These are phyloP conservation scores for Fusarium acutatum DNA, from an alignment of 2,329 filamentous ascomycete species.

Conservation along the genomic window DNA sequence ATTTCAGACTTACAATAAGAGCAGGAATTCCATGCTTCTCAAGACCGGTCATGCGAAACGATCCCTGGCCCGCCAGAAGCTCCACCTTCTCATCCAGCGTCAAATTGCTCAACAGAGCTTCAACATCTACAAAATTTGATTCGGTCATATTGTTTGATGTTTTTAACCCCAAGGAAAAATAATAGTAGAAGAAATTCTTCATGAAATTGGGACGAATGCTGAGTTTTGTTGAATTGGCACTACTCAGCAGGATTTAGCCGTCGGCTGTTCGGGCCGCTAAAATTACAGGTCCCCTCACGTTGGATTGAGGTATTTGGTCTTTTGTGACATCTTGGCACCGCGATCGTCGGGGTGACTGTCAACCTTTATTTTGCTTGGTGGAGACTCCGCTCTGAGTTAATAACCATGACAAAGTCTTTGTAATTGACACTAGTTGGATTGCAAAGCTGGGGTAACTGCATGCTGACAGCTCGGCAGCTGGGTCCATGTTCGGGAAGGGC, in stretches of 20 bases:
- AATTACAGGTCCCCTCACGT: background rate
- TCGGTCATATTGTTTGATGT: slow-evolving; percentile 18
- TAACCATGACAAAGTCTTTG: background rate
- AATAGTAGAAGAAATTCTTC: background rate
- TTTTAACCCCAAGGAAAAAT: no score
- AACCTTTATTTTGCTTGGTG: background rate
- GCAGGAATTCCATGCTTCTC: slow-evolving; percentile 16
- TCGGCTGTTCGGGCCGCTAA: slow-evolving; percentile 26
- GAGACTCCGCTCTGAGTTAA: background rate
- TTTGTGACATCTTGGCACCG: slow-evolving; percentile 9
- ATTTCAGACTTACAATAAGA: slow-evolving; percentile 20
- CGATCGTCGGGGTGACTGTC: background rate
- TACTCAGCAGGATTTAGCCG: slow-evolving; percentile 15
- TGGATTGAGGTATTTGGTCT: background rate
- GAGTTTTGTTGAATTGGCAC: background rate
- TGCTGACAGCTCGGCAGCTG: background rate
- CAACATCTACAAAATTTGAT: slow-evolving; percentile 6
- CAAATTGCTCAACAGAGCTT: slow-evolving; percentile 19
- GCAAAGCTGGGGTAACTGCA: background rate
- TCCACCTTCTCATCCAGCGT: slow-evolving; percentile 34
- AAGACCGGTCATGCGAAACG: slow-evolving; percentile 31
- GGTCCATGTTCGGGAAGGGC: background rate
- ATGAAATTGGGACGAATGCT: background rate
- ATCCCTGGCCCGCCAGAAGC: slow-evolving; percentile 33
- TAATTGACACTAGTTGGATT: background rate